Evolutionary conservation across 2,329 filamentous ascomycete species (phyloP).

Genomic region (Fusarium austroafricanum): DNA sequence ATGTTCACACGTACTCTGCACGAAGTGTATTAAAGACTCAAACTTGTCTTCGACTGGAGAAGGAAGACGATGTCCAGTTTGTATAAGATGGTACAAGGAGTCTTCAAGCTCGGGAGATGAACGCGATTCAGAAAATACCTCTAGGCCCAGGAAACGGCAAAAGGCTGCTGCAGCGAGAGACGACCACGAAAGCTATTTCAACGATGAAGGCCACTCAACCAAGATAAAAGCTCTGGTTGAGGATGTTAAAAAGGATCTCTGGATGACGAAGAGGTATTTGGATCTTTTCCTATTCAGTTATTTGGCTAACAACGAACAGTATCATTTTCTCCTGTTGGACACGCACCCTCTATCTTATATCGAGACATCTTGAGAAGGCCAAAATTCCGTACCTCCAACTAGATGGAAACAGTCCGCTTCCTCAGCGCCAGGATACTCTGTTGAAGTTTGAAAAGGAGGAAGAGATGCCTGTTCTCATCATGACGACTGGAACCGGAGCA

Average conservation of each 20-base stretch:
- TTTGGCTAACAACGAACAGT: constrained; percentile 35
- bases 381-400: constrained; percentile 53
- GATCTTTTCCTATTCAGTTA: rapidly evolving
- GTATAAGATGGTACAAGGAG: constrained; percentile 3
- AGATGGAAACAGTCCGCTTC: constrained; percentile 56
- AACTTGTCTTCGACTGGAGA: rapidly evolving
- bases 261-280: constrained; percentile 1
- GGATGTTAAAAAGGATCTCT: constrained; percentile 1
- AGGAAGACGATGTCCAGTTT: neutral
- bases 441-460: constrained; percentile 50
- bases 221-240: neutral
- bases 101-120: rapidly evolving
- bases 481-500: constrained; percentile 65
- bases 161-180: rapidly evolving
- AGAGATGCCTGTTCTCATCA: constrained; percentile 56
- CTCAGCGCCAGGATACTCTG: constrained; percentile 53
- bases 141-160: neutral
- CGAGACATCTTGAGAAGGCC: constrained; percentile 43
- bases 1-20: constrained; percentile 1
- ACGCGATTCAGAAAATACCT: rapidly evolving
- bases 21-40: constrained; percentile 4
- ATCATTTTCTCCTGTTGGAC: constrained; percentile 62
- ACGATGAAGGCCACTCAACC: neutral
- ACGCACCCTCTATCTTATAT: constrained; percentile 54
- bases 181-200: constrained; percentile 10